These are phyloP conservation scores for Nannochloropsis granulata DNA, from an alignment of 108 stramenopile species.

Conservation along the genomic window DNA sequence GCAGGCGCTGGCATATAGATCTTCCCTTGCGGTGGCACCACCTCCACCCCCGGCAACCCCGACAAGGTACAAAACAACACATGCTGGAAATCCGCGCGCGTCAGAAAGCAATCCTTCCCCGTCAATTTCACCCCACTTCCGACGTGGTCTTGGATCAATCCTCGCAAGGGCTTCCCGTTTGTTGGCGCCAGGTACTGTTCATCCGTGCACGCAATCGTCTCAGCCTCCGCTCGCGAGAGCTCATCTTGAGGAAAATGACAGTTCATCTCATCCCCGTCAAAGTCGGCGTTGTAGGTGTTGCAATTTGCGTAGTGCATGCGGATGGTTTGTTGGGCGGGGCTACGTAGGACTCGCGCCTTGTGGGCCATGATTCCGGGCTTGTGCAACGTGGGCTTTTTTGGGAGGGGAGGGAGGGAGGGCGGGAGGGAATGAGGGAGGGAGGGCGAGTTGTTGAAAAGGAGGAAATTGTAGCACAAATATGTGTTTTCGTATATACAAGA, in stretches of 20 bases:
- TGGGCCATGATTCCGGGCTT: slow-evolving; percentile 99
- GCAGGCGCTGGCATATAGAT: slow-evolving; percentile 84
- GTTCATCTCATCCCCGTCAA: slow-evolving; percentile 99
- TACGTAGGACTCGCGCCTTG: slow-evolving; percentile 78
- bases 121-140: slow-evolving; percentile 92
- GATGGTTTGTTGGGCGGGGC: slow-evolving; percentile 67
- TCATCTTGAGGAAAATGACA: slow-evolving; percentile 91
- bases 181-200: slow-evolving; percentile 86
- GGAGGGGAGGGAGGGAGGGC: neutral
- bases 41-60: slow-evolving; percentile 73
- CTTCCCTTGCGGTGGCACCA: slow-evolving; percentile 48
- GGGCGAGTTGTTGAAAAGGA: neutral
- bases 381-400: slow-evolving; percentile 81
- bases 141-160: slow-evolving; percentile 98
- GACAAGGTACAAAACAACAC: slow-evolving; percentile 28
- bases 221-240: slow-evolving; percentile 81
- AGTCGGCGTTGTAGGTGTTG: slow-evolving; percentile 99
- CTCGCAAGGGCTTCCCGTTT: slow-evolving; percentile 85
- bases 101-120: slow-evolving; percentile 54
- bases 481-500: too few species aligned
- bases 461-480: too few species aligned
- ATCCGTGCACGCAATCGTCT: slow-evolving; percentile 77
- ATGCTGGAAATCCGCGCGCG: neutral
- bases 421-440: neutral
- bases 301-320: slow-evolving; percentile 99